Evolutionary conservation across 2,329 filamentous ascomycete genomes (phyloP).

Genomic region (Calonectria pauciramosa): DNA sequence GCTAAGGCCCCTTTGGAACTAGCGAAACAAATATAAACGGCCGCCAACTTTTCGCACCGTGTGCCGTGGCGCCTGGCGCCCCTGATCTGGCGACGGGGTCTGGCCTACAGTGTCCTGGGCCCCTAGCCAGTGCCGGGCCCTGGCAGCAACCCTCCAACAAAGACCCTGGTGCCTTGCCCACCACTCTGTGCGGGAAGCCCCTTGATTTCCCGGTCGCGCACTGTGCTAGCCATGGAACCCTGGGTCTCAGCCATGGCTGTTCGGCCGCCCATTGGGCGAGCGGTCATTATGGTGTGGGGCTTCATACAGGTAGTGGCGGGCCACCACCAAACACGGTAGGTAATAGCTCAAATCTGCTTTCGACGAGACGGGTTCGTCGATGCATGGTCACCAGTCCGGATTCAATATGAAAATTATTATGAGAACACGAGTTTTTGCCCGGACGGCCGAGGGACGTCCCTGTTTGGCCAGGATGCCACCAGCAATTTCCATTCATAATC

Average conservation of each 20-base stretch:
- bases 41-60: conserved; percentile 35
- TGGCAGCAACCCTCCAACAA: background rate
- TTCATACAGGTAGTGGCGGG: background rate
- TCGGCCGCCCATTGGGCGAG: background rate
- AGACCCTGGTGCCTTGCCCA: conserved; percentile 9
- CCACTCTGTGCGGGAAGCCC: conserved; percentile 17
- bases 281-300: background rate
- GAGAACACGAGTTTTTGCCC: conserved; percentile 18
- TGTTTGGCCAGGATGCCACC: background rate
- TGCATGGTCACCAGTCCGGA: conserved; percentile 28
- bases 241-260: background rate
- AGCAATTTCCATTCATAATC: conserved; percentile 10
- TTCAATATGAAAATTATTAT: conserved; percentile 41
- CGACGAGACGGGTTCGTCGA: conserved; percentile 17
- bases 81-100: conserved; percentile 31
- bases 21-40: conserved; percentile 44
- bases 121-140: background rate
- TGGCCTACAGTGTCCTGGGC: background rate
- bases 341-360: conserved; percentile 35
- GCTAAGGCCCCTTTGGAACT: conserved; percentile 36
- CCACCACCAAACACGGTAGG: conserved; percentile 9
- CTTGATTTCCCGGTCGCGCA: conserved; percentile 19
- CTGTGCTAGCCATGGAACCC: conserved; percentile 16
- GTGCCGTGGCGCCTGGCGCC: conserved; percentile 31
- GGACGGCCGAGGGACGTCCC: background rate